Evolutionary conservation across 345 rosid species (phyloP).

Genomic region (Gossypium ekmanianum): DNA sequence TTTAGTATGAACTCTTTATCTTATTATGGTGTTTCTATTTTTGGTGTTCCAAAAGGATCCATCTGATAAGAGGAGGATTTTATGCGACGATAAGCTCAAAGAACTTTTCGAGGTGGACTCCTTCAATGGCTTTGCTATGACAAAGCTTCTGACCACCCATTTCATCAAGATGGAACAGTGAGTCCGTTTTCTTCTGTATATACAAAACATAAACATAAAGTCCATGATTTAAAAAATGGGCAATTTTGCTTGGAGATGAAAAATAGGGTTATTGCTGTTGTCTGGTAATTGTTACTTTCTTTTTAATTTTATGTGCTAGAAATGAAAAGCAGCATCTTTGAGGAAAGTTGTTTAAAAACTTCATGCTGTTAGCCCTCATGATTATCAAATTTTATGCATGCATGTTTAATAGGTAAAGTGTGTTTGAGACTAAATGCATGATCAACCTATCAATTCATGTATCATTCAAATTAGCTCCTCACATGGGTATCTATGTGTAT

Average conservation of each 20-base stretch:
- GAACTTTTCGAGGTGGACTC: conserved; percentile 59
- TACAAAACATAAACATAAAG: conserved; percentile 11
- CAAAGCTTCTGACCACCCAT: conserved; percentile 45
- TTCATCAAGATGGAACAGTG: conserved; percentile 52
- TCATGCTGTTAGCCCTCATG: neutral
- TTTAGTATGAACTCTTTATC: neutral
- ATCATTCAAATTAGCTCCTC: too few relatives aligned
- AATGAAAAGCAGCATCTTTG: conserved; percentile 18
- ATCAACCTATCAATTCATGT: too few relatives aligned
- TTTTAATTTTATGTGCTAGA: conserved; percentile 12
- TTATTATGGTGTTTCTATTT: conserved; percentile 12
- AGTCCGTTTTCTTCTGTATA: conserved; percentile 23
- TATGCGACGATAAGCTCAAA: conserved; percentile 56
- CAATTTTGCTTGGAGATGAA: conserved; percentile 37
- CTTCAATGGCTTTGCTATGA: conserved; percentile 39
- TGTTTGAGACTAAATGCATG: too few relatives aligned
- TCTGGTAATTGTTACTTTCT: conserved; percentile 14
- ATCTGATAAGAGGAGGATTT: conserved; percentile 45
- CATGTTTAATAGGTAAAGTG: neutral
- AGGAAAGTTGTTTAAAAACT: neutral
- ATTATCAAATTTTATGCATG: neutral
- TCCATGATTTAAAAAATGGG: conserved; percentile 21
- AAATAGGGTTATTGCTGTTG: conserved; percentile 14
- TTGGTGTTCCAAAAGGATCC: conserved; percentile 42
- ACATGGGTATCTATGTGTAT: too few relatives aligned